phyloP scores from a whole-genome alignment of 2,329 filamentous ascomycete genomes.

The Trichoderma arundinaceum region DNA sequence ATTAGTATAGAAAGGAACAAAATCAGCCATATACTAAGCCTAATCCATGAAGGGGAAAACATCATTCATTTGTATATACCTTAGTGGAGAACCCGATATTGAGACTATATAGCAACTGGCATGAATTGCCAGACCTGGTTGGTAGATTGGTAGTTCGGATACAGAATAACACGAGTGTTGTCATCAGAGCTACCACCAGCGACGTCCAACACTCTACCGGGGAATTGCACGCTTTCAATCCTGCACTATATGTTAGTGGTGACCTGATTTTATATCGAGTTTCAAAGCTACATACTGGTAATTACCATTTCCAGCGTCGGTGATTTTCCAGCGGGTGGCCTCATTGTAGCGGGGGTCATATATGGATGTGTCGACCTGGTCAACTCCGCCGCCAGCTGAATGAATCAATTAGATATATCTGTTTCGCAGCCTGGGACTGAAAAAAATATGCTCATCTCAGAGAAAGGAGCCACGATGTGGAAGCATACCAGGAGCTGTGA shows the following conservation, averaged over 20 bases:
- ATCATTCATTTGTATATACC: not conserved
- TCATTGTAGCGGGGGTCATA: conserved; percentile 24
- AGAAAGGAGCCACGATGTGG: not conserved
- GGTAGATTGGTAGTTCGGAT: not conserved
- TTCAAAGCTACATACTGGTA: not conserved
- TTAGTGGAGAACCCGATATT: no score
- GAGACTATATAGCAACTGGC: not conserved
- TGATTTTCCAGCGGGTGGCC: conserved; percentile 22
- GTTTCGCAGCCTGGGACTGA: no score
- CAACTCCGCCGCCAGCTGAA: conserved; percentile 11
- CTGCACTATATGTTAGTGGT: not conserved
- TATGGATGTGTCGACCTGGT: conserved; percentile 16
- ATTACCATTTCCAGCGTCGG: not conserved
- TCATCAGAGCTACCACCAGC: not conserved
- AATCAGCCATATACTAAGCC: not conserved
- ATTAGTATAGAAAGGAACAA: no score
- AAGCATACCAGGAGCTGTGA: conserved; percentile 23
- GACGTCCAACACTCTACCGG: not conserved
- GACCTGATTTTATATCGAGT: not conserved
- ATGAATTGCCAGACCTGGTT: conserved; percentile 26
- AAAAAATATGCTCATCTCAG: no score
- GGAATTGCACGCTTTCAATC: conserved; percentile 17
- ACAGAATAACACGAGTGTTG: conserved; percentile 22
- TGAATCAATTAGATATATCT: not conserved
- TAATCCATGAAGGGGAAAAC: not conserved